phyloP scores from a whole-genome alignment of 2,329 filamentous ascomycete species.

The Magnaporthiopsis poae region DNA sequence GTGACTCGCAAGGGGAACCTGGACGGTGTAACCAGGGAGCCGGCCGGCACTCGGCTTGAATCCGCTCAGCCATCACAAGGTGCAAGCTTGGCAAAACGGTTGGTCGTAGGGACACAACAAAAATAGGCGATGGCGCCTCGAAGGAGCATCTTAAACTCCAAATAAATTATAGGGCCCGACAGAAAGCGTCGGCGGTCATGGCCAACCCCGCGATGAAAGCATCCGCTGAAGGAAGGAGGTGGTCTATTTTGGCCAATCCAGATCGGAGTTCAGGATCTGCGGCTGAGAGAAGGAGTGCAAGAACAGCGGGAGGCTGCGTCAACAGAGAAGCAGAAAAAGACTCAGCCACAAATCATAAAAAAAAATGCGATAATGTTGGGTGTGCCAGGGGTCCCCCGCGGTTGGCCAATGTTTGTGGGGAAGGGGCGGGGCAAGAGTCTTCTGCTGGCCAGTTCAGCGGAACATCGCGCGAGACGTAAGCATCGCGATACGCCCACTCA shows the following conservation, averaged over 20 bases:
- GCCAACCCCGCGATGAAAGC: neutral
- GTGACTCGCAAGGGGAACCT: too few species aligned
- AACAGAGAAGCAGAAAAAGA: too few species aligned
- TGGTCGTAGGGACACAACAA: neutral
- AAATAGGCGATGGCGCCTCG: neutral
- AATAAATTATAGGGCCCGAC: too few species aligned
- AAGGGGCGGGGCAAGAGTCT: neutral
- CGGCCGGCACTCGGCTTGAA: neutral
- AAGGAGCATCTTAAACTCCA: neutral
- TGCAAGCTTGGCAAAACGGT: neutral
- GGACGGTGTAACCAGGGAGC: too few species aligned
- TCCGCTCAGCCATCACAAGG: neutral
- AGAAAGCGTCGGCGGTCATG: neutral
- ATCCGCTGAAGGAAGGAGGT: neutral
- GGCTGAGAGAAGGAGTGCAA: too few species aligned
- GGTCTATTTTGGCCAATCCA: neutral
- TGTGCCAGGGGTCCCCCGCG: too few species aligned
- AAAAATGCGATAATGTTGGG: too few species aligned
- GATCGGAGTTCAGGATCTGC: neutral
- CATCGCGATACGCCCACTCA: too few species aligned
- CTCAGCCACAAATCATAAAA: too few species aligned
- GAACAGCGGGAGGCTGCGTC: too few species aligned
- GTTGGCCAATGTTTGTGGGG: neutral
- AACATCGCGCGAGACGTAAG: too few species aligned
- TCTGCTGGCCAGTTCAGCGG: neutral